Evolutionary conservation across 2,329 filamentous ascomycete species (phyloP).

Genomic region (Sordariomycetes sp.): DNA sequence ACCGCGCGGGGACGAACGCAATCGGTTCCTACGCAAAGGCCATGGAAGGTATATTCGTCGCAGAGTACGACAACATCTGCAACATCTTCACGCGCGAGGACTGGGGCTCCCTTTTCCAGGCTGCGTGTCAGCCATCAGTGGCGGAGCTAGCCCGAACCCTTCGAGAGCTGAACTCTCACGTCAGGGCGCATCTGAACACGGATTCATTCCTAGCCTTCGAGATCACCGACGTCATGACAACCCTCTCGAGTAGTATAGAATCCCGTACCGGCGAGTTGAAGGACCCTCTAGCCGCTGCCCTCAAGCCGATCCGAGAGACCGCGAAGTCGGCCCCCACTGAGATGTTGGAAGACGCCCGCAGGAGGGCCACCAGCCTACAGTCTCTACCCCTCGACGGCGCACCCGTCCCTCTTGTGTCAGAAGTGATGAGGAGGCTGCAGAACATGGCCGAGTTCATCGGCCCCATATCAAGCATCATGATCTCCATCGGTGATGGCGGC

Average conservation of each 20-base stretch:
- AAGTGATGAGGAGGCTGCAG: constrained; percentile 77
- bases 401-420: constrained; percentile 62
- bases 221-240: constrained; percentile 79
- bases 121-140: constrained; percentile 66
- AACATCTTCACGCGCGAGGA: constrained; percentile 77
- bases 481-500: constrained; percentile 83
- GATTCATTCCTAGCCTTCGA: constrained; percentile 96
- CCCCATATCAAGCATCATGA: constrained; percentile 79
- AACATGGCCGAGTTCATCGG: constrained; percentile 77
- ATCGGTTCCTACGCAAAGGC: constrained; percentile 81
- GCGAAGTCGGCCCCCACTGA: constrained; percentile 76
- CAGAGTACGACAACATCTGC: constrained; percentile 85
- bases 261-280: constrained; percentile 77
- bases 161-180: constrained; percentile 78
- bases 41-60: constrained; percentile 73
- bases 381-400: constrained; percentile 67
- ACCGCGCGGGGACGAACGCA: constrained; percentile 78
- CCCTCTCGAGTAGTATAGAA: constrained; percentile 67
- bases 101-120: constrained; percentile 66
- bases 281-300: constrained; percentile 63
- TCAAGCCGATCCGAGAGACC: constrained; percentile 85
- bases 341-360: constrained; percentile 70
- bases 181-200: constrained; percentile 72
- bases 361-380: constrained; percentile 51
- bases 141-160: constrained; percentile 76